Evolutionary conservation across 345 rosid genomes (phyloP), one percentile per base, ranked within the genome.

Genomic region (Firmiana major): DNA sequence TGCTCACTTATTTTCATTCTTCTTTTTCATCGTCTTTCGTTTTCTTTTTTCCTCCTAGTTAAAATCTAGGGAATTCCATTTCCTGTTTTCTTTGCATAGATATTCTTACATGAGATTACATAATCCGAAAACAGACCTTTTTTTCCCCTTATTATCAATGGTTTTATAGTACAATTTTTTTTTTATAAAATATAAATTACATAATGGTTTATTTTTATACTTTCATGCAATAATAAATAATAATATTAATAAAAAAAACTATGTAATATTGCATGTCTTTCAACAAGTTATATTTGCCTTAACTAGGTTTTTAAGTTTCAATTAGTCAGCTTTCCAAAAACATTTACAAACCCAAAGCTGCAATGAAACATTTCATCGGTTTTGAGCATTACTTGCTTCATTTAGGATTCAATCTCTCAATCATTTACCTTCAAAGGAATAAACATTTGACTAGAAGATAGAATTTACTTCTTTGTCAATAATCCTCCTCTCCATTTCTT

Each of bases 261-360:
- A 16, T 75, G 54, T 58, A 67, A 5, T 74, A 63, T 79, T 81
- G 70, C 85, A 75, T 71, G 78, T 60, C 31, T 60, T 71, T 28
- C 46, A 21, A 58, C 26, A 62, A 7, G 17, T 26, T 46, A 3
- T 28, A 3, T 72, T 72, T 28, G 34, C 58, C 15, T 40, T 43
- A 28, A 22, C 42, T 63, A 38, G 38, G 65, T 40, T 66, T 40
- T 46, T 15, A 43, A 49, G 53, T 54, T 49, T 77, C 54, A 17
- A 28, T 59, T 71, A 74, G 40, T 77, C 77, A 67, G 22, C 36
- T 68, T 54, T 13, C 15, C 16, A 22, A 70, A 46, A 42, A 6
- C 46, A 73, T 28, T 9, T 13, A 1, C 0, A 46, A 58, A 40
- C 55, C 10, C 1, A 16, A 26, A 19, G 2, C 1, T 74, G n/a